Evolutionary conservation across 192 early-diverging fungal species (phyloP), one percentile per base, ranked within the genome.

Genomic region (Linderina pennispora): DNA sequence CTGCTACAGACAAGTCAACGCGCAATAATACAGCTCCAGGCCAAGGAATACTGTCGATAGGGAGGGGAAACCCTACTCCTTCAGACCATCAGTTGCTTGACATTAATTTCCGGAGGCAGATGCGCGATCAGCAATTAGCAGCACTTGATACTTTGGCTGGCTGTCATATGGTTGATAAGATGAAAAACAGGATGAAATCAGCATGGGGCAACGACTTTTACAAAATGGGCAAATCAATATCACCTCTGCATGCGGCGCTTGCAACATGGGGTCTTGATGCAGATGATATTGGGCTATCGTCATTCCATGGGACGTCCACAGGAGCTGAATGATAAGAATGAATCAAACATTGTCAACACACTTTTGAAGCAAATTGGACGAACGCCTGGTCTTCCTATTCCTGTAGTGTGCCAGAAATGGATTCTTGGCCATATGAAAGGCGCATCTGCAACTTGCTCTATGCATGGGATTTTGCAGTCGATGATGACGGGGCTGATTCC

Each of bases 1-100:
- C 88, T 42, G 88, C 90, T 37, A 86, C 86, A 31, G 90, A 92
- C 67, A 92, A 92, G 79, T 81, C 89, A 73, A 86, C 87, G 47
- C 82, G 90, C 39, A 88, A 86, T 20, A 78, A 91, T 21, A 88
- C 90, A 34, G 90, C 90, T 37, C 90, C 90, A 62, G 90, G 90
- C 32, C 84, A 86, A 57, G 90, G 90, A 74, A 87, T 92, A 43
- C 68, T 92, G 47, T 89, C 90, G 39, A 88, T 87, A 24, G 90
- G 88, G 46, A 79, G 86, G 34, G 88, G 91, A 63, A 53, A 61
- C 38, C 48, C 67, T 41, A 49, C 53, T 28, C 77, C 80, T 59
- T 66, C 74, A 62, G 53, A 51, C 19, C 78, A 77, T 23, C 89
- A 82, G 24, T 58, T 88, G 43, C 66, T 89, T 52, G 80, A 83